Conservation (phyloP, 75 land plant genomes). For the Isoetes taiwanensis region DNA sequence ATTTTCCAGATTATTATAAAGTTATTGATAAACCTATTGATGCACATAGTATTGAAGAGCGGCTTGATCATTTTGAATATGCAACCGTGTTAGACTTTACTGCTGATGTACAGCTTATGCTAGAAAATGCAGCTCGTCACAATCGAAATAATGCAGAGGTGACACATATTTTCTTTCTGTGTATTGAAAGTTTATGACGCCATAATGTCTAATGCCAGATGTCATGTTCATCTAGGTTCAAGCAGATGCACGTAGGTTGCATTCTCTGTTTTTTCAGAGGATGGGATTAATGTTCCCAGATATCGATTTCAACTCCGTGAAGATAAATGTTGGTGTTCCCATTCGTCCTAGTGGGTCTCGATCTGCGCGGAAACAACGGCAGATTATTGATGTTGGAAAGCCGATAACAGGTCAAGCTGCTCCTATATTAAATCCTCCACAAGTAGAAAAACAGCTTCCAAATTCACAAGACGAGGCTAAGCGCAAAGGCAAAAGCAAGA, state of each 20-base stretch:
- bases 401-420: no score
- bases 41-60: slow-evolving; percentile 61
- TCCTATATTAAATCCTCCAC: no score
- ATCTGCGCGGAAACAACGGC: slow-evolving; percentile 1
- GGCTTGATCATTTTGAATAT: slow-evolving; percentile 64
- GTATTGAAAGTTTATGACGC: background rate
- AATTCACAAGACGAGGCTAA: slow-evolving; percentile 6
- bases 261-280: slow-evolving; percentile 66
- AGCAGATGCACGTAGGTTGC: slow-evolving; percentile 63
- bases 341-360: background rate
- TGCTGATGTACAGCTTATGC: slow-evolving; percentile 72
- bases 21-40: slow-evolving; percentile 36
- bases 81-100: slow-evolving; percentile 63
- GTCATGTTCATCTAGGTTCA: slow-evolving; percentile 45
- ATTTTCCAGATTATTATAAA: slow-evolving; percentile 31
- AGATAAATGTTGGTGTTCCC: slow-evolving; percentile 12
- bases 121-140: slow-evolving; percentile 53
- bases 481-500: background rate
- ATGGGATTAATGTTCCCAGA: slow-evolving; percentile 80
- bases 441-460: no score
- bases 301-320: slow-evolving; percentile 61
- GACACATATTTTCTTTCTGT: background rate
- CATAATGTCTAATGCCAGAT: background rate
- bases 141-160: slow-evolving; percentile 56
- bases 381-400: no score